These are phyloP conservation scores for Dactylellina sp. DNA, from an alignment of 2,329 filamentous ascomycete species.

Conservation along the genomic window DNA sequence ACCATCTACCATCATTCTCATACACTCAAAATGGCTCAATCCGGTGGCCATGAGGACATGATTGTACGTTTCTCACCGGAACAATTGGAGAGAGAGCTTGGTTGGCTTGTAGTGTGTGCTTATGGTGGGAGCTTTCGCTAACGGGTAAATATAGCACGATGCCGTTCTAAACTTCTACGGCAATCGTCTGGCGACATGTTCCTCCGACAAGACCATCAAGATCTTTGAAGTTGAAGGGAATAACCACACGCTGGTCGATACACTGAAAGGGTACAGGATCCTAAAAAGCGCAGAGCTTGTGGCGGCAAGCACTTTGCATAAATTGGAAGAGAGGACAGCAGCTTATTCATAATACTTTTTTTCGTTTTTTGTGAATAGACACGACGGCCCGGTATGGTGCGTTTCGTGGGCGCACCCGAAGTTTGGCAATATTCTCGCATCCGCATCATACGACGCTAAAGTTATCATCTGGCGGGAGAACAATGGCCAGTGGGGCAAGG, in stretches of 20 bases:
- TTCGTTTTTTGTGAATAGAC: too few species aligned
- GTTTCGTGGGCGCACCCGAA: constrained; percentile 98
- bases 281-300: too few species aligned
- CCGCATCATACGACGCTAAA: constrained; percentile 95
- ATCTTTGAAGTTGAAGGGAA: constrained; percentile 98
- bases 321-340: too few species aligned
- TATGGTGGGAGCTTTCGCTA: not conserved
- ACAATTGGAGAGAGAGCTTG: constrained; percentile 2
- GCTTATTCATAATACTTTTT: not conserved
- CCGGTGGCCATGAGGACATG: constrained; percentile 56
- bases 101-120: too few species aligned
- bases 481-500: constrained; percentile 60
- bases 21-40: constrained; percentile 54
- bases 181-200: constrained; percentile 93
- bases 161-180: constrained; percentile 99
- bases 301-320: too few species aligned
- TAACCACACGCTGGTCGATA: constrained; percentile 87
- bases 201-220: constrained; percentile 98
- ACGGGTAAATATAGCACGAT: constrained; percentile 77
- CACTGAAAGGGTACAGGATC: constrained; percentile 93
- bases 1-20: constrained; percentile 2
- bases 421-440: constrained; percentile 97
- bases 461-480: constrained; percentile 99
- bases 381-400: constrained; percentile 98
- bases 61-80: constrained; percentile 34